phyloP scores from a whole-genome alignment of 192 early-diverging fungal species.

The Linnemannia zychae region DNA sequence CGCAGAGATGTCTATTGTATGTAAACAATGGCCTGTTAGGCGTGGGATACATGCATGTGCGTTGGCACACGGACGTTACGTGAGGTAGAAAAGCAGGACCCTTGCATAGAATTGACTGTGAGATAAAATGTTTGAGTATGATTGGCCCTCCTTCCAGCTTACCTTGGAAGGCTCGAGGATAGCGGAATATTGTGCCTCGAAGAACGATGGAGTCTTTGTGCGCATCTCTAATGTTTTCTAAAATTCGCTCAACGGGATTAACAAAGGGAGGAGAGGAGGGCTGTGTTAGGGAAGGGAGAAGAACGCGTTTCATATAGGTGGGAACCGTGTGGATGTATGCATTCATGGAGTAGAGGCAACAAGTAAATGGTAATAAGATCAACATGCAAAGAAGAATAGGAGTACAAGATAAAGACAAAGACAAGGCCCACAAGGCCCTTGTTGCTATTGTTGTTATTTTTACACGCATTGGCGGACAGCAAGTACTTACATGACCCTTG shows the following conservation, averaged over 20 bases:
- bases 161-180: conserved; percentile 44
- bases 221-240: conserved; percentile 48
- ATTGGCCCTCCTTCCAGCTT: background rate
- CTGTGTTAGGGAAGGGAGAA: background rate
- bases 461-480: background rate
- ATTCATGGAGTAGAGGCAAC: too few species aligned
- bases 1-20: conserved; percentile 23
- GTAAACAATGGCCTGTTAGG: background rate
- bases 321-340: background rate
- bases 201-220: conserved; percentile 46
- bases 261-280: background rate
- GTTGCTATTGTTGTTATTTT: background rate
- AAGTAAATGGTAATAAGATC: background rate
- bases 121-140: background rate
- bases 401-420: too few species aligned
- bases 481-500: conserved; percentile 40
- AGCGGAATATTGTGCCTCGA: conserved; percentile 18
- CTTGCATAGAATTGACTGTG: background rate
- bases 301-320: background rate
- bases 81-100: background rate
- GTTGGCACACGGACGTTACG: background rate
- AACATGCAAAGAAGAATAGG: background rate
- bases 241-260: background rate
- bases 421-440: background rate
- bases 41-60: background rate